Evolutionary conservation across 164 flowering plant genomes (phyloP), one percentile per base, ranked within the genome.

Genomic region (Macadamia integrifolia): DNA sequence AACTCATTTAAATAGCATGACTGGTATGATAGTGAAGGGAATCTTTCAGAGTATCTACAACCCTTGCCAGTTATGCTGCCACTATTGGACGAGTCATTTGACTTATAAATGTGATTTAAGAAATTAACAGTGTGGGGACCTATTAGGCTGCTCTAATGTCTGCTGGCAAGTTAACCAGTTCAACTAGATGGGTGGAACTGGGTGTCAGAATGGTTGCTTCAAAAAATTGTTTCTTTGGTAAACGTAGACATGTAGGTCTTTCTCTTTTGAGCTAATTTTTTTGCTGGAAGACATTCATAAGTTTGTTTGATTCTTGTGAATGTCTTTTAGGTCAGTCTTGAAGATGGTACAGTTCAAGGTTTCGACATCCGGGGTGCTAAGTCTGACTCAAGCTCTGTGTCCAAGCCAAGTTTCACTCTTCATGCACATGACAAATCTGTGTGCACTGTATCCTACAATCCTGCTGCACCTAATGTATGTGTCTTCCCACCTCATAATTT

Each of bases 371-470:
- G 98, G 53, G 75, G 79, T 69, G 94, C 89, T 69, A 74, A 70
- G 28, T 81, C 96, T 42, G 77, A 83, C 72, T n/a, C 81, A 62
- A 58, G 78, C 63, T 81, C 86, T 49, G 82, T 71, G 42, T 70
- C 80, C 49, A 80, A 77, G 76, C 87, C 96, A 50, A 77, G 82
- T 78, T 93, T 91, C 72, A 88, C 90, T 58, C 83, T 93, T 48
- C 96, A 93, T 85, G 98, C 96, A 40, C 98, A 93, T 75, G 97
- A 93, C 72, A 86, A 91, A 82, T 93, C 91, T 77, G 98, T 88
- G 78, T 80, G 82, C 72, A 12, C 96, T 9, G 60, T 91, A 55
- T 82, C 93, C 29, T 93, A 87, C 67, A 85, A 84, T 78, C 86
- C 82, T 18, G 53, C 72, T 58, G 87, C 77, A 12, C 89, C 94